Evolutionary conservation across 768 basidiomycete species (phyloP), one percentile per base, ranked within the genome.

Genomic region (Pholiota microspora): DNA sequence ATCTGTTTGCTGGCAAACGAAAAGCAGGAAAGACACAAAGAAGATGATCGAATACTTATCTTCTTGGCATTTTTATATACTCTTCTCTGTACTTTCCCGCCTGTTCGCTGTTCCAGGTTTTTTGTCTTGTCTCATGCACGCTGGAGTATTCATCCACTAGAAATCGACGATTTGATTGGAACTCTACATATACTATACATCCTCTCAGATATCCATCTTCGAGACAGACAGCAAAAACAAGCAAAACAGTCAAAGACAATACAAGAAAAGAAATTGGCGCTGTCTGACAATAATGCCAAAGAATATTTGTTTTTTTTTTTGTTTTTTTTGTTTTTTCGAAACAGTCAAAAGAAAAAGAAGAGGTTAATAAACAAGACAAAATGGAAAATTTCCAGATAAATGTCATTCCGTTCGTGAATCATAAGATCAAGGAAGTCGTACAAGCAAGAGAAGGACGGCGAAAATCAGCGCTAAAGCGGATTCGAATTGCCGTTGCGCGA

Each of bases 1-100:
- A 93, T 75, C 71, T 94, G 54, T 94, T 86, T 65, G 71, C 90
- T 54, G 92, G 92, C 24, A 93, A 94, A 71, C 84, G 92, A 61
- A 88, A 91, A 67, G 81, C 72, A 23, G 92, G 92, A 63, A 94
- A 93, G 75, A 93, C 90, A 44, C 77, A 82, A 67, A 82, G 92
- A 68, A 77, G 88, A 68, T 90, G 71, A 80, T 59, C 21, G 38
- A 28, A 45, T 58, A 13, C 27, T 49, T 35, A 18, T 24, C 28
- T 35, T 31, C 40, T 42, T 42, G 10, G 40, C 40, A 12, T 57
- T 36, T n/a, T 38, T 51, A 25, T 51, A 49, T 46, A 16, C 48
- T 53, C 58, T 59, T 32, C 55, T 58, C 52, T 58, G 40, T 64
- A 25, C 29, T 45, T 51, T 56, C 29, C 31, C 54, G 34, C 50